Base-by-base conservation (phyloP, 108 stramenopile species). In the Cyclotella atomus region DNA sequence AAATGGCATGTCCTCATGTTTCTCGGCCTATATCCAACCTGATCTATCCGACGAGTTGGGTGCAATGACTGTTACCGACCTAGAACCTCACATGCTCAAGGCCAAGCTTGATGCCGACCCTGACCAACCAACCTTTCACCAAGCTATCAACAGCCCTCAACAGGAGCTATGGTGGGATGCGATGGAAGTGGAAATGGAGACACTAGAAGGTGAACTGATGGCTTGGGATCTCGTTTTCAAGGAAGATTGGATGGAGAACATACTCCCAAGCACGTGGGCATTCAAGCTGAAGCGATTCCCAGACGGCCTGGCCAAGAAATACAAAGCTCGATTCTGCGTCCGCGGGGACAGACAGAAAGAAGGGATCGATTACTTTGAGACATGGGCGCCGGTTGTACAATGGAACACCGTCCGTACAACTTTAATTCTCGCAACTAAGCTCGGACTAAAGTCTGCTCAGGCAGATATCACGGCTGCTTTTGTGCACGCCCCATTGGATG, bases 141-240 rank as follows among this genome's bases (percentile, higher is more conserved):
- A 57, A 19, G 83, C 85, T 0, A 81, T 81, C 70, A 68, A 43
- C 17, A 71, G 69, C 0, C 54, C 75, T 14, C 21, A 80, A 53
- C 27, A 59, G 74, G 56, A 57, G 15, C 14, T 32, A 15, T 57
- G 30, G 29, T 61, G 41, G 17, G 9, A 10, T 4, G 47, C 47
- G 9, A n/a, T 12, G 17, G 16, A 19, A 12, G n/a, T 17, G 9
- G 47, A 49, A n/a, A 17, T 49, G 47, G n/a, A 49, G 47, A 49
- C 47, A 4, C n/a, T 49, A 4, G n/a, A n/a, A n/a, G n/a, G n/a
- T 12, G 47, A 49, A 17, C n/a, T 49, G 16, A 19, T 17, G 17
- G 10, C 17, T 4, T 49, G 47, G 47, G n/a, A 49, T 9, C n/a
- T 49, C 4, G 47, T 49, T n/a, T 4, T n/a, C 4, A 9, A 17